Percentiles rank a stretch among this genome's conserved stretches.
Conservation (phyloP, 495 filamentous ascomycete species). For the Staphylotrichum longicolle region DNA sequence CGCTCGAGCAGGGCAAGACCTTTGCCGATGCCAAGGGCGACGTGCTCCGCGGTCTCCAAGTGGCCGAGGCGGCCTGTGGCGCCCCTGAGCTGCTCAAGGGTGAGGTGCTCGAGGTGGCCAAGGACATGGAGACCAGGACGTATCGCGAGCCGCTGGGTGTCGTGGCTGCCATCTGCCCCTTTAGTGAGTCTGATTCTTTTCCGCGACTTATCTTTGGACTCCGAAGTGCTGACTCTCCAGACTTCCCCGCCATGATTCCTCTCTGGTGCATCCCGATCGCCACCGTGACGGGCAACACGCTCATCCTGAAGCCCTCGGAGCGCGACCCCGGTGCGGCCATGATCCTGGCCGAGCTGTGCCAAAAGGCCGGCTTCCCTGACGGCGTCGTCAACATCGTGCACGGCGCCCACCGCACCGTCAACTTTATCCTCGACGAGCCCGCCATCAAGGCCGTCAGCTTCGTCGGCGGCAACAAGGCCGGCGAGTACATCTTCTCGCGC, state of each 20-base stretch:
- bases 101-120: constrained; percentile 92
- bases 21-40: constrained; percentile 94
- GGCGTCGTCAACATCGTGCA: constrained; percentile 96
- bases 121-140: constrained; percentile 97
- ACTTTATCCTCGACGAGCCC: constrained; percentile 96
- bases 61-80: constrained; percentile 92
- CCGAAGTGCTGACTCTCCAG: constrained; percentile 44
- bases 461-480: constrained; percentile 93
- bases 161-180: constrained; percentile 95
- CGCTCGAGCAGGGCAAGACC: constrained; percentile 97
- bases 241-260: constrained; percentile 99
- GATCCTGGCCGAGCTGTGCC: constrained; percentile 91
- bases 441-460: constrained; percentile 98
- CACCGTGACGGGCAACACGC: constrained; percentile 88
- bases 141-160: constrained; percentile 93
- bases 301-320: constrained; percentile 96
- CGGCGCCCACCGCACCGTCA: constrained; percentile 83
- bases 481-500: constrained; percentile 92
- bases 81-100: constrained; percentile 93
- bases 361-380: constrained; percentile 88
- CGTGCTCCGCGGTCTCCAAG: constrained; percentile 91
- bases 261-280: constrained; percentile 96
- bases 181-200: constrained; percentile 66
- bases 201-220: not conserved
- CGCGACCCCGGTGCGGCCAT: constrained; percentile 97